Percentiles rank a stretch among this genome's conserved stretches.
Conservation (phyloP, 371 early-diverging fungal genomes). For the Mycotypha africana region DNA sequence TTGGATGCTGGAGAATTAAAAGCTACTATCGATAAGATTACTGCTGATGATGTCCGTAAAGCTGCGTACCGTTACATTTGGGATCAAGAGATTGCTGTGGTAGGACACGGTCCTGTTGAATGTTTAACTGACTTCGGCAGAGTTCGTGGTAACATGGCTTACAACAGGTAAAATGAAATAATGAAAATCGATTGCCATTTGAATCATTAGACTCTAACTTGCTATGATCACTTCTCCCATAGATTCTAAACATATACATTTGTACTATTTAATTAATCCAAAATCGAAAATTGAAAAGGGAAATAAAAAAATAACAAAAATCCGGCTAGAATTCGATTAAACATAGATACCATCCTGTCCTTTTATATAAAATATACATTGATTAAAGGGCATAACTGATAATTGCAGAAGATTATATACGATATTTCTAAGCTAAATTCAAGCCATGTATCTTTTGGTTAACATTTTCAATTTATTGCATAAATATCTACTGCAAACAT, state of each 20-base stretch:
- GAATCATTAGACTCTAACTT: not conserved
- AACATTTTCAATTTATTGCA: no score
- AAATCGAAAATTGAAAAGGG: no score
- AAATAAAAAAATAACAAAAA: no score
- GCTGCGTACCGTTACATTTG: constrained; percentile 76
- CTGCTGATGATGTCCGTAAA: constrained; percentile 72
- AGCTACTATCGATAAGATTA: constrained; percentile 17
- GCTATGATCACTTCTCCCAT: not conserved
- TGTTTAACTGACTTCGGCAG: constrained; percentile 86
- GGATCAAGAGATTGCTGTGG: constrained; percentile 88
- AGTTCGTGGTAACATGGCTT: constrained; percentile 76
- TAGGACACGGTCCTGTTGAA: constrained; percentile 85
- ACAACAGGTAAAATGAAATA: constrained; percentile 51
- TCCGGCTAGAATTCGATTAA: no score
- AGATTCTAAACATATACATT: constrained; percentile 15
- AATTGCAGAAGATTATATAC: no score
- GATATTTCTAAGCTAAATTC: no score
- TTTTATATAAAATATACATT: no score
- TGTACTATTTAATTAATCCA: no score
- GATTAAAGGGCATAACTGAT: no score
- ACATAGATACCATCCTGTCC: no score
- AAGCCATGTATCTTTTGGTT: no score
- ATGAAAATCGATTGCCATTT: no score
- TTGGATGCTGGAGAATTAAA: constrained; percentile 40
- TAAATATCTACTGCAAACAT: not conserved